A percentile compares a stretch with the other conserved stretches of the same genome.
Conservation (phyloP, 2,329 filamentous ascomycete genomes). For the Fusarium vanettenii region DNA sequence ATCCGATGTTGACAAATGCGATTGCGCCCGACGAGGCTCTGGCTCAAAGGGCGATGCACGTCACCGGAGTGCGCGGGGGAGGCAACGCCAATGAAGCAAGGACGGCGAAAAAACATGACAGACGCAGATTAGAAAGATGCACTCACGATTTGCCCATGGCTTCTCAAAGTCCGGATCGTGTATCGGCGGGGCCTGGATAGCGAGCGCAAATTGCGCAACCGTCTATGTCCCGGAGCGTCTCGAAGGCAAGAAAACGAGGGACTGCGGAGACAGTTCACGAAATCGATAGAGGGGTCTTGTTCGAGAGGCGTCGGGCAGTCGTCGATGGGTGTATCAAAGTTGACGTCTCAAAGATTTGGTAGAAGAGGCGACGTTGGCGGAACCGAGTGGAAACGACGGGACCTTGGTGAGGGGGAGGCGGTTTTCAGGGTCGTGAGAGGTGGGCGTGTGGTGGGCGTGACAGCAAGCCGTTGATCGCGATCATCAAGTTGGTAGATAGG, state of each 20-base stretch:
- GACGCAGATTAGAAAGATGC: not conserved
- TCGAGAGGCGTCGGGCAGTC: conserved; percentile 15
- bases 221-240: conserved; percentile 17
- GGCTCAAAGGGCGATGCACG: conserved; percentile 19
- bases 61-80: conserved; percentile 1
- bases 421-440: conserved; percentile 33
- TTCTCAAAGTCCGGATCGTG: conserved; percentile 10
- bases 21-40: conserved; percentile 31
- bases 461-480: conserved; percentile 8
- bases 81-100: not conserved
- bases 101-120: not conserved
- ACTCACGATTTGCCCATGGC: conserved; percentile 68
- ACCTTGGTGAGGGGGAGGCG: conserved; percentile 33
- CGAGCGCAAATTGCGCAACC: conserved; percentile 44
- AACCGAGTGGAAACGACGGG: conserved; percentile 21
- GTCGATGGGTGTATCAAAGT: conserved; percentile 11
- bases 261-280: conserved; percentile 3
- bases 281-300: not conserved
- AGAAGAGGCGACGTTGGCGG: conserved; percentile 27
- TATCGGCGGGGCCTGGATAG: conserved; percentile 23
- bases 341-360: conserved; percentile 11
- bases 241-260: conserved; percentile 17
- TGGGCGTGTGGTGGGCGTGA: conserved; percentile 16
- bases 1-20: conserved; percentile 35
- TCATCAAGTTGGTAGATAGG: not conserved